Evolutionary conservation across 495 filamentous ascomycete species (phyloP).

Genomic region (Neurospora sp.): DNA sequence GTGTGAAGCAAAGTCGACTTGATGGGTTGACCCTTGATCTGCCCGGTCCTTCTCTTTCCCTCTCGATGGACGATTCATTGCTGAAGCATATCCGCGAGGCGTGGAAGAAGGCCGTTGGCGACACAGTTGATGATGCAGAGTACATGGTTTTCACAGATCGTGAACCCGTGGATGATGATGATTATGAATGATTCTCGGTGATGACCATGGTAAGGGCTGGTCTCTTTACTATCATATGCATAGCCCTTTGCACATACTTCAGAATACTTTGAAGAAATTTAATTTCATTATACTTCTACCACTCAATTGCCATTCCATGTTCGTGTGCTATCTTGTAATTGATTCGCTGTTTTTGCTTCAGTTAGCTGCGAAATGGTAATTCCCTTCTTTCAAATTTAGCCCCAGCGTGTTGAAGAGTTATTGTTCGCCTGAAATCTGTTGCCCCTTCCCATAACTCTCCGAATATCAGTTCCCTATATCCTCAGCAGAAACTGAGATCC

Average conservation of each 20-base stretch:
- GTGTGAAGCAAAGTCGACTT: slow-evolving; percentile 14
- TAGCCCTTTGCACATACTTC: background rate
- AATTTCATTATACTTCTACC: background rate
- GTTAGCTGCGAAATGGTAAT: background rate
- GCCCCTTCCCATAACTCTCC: background rate
- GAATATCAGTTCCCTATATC: background rate
- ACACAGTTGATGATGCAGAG: slow-evolving; percentile 30
- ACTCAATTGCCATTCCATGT: background rate
- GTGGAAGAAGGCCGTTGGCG: slow-evolving; percentile 53
- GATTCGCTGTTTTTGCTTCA: background rate
- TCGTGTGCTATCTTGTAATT: background rate
- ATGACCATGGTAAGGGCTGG: slow-evolving; percentile 6
- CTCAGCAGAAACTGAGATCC: background rate
- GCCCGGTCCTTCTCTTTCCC: slow-evolving; percentile 45
- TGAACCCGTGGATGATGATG: slow-evolving; percentile 39
- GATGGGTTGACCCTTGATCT: slow-evolving; percentile 33
- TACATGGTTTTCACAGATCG: slow-evolving; percentile 62
- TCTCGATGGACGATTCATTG: slow-evolving; percentile 59
- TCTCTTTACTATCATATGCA: background rate
- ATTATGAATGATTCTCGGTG: slow-evolving; percentile 22
- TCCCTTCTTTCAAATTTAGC: background rate
- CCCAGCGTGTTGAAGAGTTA: background rate
- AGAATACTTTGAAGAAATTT: background rate
- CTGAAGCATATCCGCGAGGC: slow-evolving; percentile 50
- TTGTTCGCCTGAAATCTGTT: background rate